These are phyloP conservation scores for Neoascochyta sp. DNA, from an alignment of 2,329 filamentous ascomycete species.

Conservation along the genomic window DNA sequence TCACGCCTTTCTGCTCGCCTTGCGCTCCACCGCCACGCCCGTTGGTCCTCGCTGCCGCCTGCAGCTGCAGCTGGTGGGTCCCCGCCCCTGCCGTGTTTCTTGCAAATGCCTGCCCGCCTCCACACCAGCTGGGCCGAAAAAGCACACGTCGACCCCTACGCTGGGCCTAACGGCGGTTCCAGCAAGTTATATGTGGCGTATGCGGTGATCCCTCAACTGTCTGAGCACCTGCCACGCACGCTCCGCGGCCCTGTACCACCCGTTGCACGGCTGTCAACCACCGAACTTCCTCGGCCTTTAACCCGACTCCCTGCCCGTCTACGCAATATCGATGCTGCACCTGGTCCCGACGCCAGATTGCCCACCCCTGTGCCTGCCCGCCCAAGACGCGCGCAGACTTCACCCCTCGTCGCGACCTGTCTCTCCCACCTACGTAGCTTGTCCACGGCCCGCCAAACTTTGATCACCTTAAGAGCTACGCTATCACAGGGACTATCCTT, in stretches of 20 bases:
- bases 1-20: conserved; percentile 3
- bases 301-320: no score
- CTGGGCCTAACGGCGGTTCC: conserved; percentile 39
- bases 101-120: conserved; percentile 9
- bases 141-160: conserved; percentile 20
- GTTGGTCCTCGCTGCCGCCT: conserved; percentile 3
- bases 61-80: background rate
- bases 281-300: conserved; percentile 11
- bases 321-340: conserved; percentile 14
- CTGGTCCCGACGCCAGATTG: conserved; percentile 11
- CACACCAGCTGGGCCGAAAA: conserved; percentile 27
- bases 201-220: conserved; percentile 24
- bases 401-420: no score
- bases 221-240: conserved; percentile 10
- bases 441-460: conserved; percentile 13
- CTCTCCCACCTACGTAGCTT: no score
- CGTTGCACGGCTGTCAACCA: conserved; percentile 2
- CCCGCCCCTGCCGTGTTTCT: background rate
- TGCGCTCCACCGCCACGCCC: conserved; percentile 1
- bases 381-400: no score
- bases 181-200: conserved; percentile 35
- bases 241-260: conserved; percentile 9
- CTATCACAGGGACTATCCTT: conserved; percentile 16
- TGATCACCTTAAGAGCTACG: conserved; percentile 6
- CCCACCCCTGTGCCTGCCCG: conserved; percentile 9